Evolutionary conservation across 2,329 filamentous ascomycete genomes (phyloP).

Genomic region (Claviceps sp.): DNA sequence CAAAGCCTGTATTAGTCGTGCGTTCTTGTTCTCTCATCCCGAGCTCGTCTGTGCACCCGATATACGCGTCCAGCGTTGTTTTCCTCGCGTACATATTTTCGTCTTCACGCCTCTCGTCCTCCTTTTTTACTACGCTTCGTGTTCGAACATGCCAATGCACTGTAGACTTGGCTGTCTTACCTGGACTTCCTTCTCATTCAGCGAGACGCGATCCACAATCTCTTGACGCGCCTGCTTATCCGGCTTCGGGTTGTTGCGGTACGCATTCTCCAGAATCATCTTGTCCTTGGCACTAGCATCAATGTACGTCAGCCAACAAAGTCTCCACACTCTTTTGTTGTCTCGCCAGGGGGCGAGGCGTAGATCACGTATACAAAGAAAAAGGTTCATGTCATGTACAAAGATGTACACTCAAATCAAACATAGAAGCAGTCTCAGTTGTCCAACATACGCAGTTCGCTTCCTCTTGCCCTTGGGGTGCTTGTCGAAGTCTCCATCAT

Average conservation of each 20-base stretch:
- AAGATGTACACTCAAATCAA: too few relatives aligned
- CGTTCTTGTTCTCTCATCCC: not conserved
- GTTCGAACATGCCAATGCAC: not conserved
- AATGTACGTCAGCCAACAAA: not conserved
- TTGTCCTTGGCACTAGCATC: constrained; percentile 67
- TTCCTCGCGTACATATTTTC: not conserved
- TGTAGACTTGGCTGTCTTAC: constrained; percentile 36
- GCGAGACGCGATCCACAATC: constrained; percentile 71
- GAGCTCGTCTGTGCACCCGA: not conserved
- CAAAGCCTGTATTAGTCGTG: not conserved
- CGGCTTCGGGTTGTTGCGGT: constrained; percentile 73
- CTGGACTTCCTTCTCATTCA: constrained; percentile 95
- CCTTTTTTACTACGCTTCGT: not conserved
- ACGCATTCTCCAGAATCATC: constrained; percentile 74
- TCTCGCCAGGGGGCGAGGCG: not conserved
- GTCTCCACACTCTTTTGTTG: not conserved
- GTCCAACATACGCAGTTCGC: constrained; percentile 42
- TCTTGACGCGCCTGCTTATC: constrained; percentile 78
- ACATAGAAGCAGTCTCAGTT: too few relatives aligned
- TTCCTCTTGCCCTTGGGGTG: constrained; percentile 50
- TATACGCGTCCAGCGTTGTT: not conserved
- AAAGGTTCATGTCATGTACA: too few relatives aligned
- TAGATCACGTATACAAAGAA: too few relatives aligned
- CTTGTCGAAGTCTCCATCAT: constrained; percentile 19
- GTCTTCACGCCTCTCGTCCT: not conserved